Evolutionary conservation across 257 asterid species (phyloP), one percentile per base, ranked within the genome.

Genomic region (Jacaranda mimosifolia): DNA sequence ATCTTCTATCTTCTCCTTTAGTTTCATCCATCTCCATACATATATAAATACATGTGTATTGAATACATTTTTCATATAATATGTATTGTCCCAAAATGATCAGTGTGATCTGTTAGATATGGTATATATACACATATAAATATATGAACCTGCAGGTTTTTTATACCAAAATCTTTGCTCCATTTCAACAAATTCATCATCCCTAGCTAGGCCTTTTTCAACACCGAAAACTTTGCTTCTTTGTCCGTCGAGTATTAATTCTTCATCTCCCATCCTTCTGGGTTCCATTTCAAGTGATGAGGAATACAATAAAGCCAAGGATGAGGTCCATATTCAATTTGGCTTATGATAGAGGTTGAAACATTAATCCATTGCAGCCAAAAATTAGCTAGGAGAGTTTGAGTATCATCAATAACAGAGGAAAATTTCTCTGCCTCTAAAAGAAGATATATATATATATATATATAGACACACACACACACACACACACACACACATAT

Each of bases 321-420:
- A 70, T 58, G 85, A 74, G 78, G 66, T 63, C 83, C 60, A 79
- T 82, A 86, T 74, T 64, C 82, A 68, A 79, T 64, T 68, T 86
- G 71, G 90, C 90, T 56, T 86, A 86, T 53, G 90, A 86, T 26
- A 74, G 90, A 69, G 90, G 90, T 52, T 86, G 80, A 85, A 18
- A 11, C 21, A 62, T n/a, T 9, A 26, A 38, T 56, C 60, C 56
- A 10, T 7, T 0, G 32, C 32, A 26, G 32, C 32, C 32, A 26
- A 26, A 26, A 26, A 1, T 26, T 26, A 17, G 32, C 12, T 45
- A 8, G 13, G 4, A 53, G 3, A 0, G 5, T 26, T 62, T 42
- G 63, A 36, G 9, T 36, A 26, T 46, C 26, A 77, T 42, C 46
- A 42, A 45, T 51, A 72, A 15, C 39, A 55, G 51, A 72, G 8